Evolutionary conservation across 768 basidiomycete species (phyloP).

Genomic region (Thelephora ganbajun): DNA sequence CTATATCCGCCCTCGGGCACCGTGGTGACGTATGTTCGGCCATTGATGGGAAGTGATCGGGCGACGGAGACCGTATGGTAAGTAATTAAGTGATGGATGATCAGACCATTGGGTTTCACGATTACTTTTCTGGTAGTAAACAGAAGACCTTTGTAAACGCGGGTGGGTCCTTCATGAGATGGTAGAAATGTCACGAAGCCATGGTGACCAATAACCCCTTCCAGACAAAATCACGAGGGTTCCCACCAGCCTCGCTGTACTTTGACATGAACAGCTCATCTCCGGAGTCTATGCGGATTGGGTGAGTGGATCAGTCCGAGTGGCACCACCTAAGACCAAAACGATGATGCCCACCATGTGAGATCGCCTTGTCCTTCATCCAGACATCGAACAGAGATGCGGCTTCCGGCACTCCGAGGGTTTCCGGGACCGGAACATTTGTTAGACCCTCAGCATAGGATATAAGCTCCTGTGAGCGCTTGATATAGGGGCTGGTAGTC

Average conservation of each 20-base stretch:
- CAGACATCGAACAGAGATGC: conserved; percentile 64
- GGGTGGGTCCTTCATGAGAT: no score
- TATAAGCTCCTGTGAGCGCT: conserved; percentile 32
- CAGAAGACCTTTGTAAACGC: no score
- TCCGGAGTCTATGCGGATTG: conserved; percentile 18
- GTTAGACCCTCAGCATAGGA: conserved; percentile 42
- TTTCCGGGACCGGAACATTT: conserved; percentile 37
- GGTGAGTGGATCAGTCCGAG: neutral
- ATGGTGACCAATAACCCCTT: conserved; percentile 16
- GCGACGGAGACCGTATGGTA: no score
- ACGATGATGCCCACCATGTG: conserved; percentile 7
- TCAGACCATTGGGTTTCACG: no score
- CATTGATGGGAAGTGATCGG: no score
- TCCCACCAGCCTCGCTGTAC: conserved; percentile 66
- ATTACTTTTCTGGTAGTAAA: no score
- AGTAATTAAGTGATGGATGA: no score
- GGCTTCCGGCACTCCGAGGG: conserved; percentile 54
- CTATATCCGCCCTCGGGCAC: no score
- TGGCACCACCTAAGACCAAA: neutral
- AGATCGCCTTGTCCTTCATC: conserved; percentile 45
- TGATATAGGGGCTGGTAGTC: conserved; percentile 39
- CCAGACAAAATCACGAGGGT: conserved; percentile 62
- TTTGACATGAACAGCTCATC: conserved; percentile 73
- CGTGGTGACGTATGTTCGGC: no score
- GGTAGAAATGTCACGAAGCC: neutral